A percentile compares a stretch with the other conserved stretches of the same genome.
These are phyloP conservation scores for Rhododendron kiyosumense DNA, from an alignment of 148 eudicot species.

Conservation along the genomic window DNA sequence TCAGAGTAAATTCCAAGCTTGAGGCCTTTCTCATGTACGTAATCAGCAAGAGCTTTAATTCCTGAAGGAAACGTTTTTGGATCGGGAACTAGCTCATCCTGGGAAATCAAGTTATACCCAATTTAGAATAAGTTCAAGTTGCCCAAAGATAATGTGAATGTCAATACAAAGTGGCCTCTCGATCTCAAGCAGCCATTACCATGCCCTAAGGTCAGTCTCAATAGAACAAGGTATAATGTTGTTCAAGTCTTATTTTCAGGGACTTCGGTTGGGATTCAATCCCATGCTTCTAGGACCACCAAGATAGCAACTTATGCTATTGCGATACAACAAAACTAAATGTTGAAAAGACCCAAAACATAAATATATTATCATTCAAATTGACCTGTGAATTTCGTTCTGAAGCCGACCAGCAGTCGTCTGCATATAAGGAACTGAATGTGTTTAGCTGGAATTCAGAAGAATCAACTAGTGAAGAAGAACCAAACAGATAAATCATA, in stretches of 20 bases:
- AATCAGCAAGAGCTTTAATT: conserved; percentile 86
- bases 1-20: conserved; percentile 97
- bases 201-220: neutral
- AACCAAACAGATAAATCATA: conserved; percentile 1
- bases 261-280: neutral
- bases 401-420: conserved; percentile 83
- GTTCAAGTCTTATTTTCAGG: neutral
- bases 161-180: neutral
- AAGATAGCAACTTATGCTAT: neutral
- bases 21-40: conserved; percentile 83
- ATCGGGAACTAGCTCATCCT: conserved; percentile 76
- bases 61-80: conserved; percentile 83
- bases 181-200: neutral
- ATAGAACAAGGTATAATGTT: neutral
- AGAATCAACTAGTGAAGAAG: neutral
- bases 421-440: conserved; percentile 32
- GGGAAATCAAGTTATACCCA: conserved; percentile 17
- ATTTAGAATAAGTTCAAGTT: neutral
- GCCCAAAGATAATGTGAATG: neutral
- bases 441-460: neutral
- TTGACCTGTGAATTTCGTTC: conserved; percentile 44
- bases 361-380: conserved; percentile 3
- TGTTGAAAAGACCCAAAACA: neutral
- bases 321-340: neutral
- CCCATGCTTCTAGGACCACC: neutral